These are phyloP conservation scores for Cytospora piceae DNA, from an alignment of 2,329 filamentous ascomycete genomes.

Conservation along the genomic window DNA sequence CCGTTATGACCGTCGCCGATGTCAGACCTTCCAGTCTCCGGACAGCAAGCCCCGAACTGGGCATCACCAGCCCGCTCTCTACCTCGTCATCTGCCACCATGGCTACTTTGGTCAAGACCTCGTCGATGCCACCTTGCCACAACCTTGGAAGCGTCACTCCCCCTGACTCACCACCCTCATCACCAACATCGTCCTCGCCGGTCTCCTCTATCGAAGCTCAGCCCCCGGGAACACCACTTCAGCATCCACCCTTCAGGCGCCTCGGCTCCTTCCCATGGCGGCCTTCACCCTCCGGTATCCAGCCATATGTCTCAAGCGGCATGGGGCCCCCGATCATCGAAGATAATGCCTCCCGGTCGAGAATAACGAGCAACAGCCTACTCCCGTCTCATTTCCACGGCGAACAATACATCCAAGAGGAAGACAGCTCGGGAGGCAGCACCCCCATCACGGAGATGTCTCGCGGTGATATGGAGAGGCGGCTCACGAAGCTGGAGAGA, in stretches of 20 bases:
- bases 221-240: constrained; percentile 6
- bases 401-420: constrained; percentile 1
- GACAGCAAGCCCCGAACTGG: not conserved
- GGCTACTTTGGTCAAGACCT: constrained; percentile 19
- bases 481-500: constrained; percentile 50
- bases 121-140: constrained; percentile 14
- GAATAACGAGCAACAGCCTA: constrained; percentile 22
- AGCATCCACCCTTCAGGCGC: constrained; percentile 20
- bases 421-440: not conserved
- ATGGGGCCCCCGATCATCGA: constrained; percentile 12
- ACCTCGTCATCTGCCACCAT: constrained; percentile 13
- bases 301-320: constrained; percentile 6
- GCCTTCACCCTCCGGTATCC: constrained; percentile 1
- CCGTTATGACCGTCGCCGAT: constrained; percentile 27
- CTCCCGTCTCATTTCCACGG: constrained; percentile 21
- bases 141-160: constrained; percentile 23
- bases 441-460: constrained; percentile 19
- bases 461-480: constrained; percentile 47
- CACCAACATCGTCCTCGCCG: constrained; percentile 18
- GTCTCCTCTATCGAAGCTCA: constrained; percentile 20
- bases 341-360: constrained; percentile 13
- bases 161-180: constrained; percentile 22
- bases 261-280: constrained; percentile 8
- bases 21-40: constrained; percentile 19
- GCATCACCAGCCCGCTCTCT: constrained; percentile 14